A percentile compares a stretch with the other conserved stretches of the same genome.
phyloP scores from a whole-genome alignment of 352 stramenopile genomes.

The Phytophthora brassicae region DNA sequence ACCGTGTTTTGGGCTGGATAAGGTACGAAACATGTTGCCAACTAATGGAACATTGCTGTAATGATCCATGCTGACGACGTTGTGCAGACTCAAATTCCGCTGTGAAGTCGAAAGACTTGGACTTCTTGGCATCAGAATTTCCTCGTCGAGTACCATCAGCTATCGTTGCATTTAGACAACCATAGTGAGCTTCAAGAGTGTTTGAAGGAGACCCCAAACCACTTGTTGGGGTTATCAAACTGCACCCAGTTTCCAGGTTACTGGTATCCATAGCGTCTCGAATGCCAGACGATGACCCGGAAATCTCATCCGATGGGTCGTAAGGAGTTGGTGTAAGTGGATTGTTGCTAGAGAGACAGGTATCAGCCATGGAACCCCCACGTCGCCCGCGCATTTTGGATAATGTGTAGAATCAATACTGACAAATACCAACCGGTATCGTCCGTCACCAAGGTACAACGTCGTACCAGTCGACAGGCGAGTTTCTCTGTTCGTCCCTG shows the following conservation, averaged over 20 bases:
- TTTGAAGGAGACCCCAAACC: constrained; percentile 19
- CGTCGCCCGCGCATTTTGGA: constrained; percentile 12
- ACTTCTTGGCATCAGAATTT: constrained; percentile 13
- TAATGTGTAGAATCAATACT: too few relatives aligned
- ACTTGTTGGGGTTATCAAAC: constrained; percentile 18
- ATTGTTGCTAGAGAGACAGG: constrained; percentile 26
- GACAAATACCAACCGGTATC: too few relatives aligned
- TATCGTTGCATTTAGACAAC: constrained; percentile 6
- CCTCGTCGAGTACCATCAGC: neutral
- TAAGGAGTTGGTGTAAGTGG: constrained; percentile 17
- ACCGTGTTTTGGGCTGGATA: constrained; percentile 35
- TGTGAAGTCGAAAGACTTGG: constrained; percentile 22
- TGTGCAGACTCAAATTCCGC: constrained; percentile 20
- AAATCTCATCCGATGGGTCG: constrained; percentile 4
- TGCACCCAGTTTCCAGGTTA: constrained; percentile 13
- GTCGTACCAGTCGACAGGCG: constrained; percentile 13
- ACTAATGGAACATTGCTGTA: constrained; percentile 50
- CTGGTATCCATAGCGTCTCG: constrained; percentile 13
- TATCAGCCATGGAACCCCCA: constrained; percentile 20
- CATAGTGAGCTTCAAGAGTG: constrained; percentile 14
- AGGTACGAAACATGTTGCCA: constrained; percentile 61
- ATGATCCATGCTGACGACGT: constrained; percentile 12
- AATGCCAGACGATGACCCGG: constrained; percentile 10
- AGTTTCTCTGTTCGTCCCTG: neutral
- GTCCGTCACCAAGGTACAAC: too few relatives aligned